phyloP scores from a whole-genome alignment of 164 flowering plant species.

The Houttuynia cordata region DNA sequence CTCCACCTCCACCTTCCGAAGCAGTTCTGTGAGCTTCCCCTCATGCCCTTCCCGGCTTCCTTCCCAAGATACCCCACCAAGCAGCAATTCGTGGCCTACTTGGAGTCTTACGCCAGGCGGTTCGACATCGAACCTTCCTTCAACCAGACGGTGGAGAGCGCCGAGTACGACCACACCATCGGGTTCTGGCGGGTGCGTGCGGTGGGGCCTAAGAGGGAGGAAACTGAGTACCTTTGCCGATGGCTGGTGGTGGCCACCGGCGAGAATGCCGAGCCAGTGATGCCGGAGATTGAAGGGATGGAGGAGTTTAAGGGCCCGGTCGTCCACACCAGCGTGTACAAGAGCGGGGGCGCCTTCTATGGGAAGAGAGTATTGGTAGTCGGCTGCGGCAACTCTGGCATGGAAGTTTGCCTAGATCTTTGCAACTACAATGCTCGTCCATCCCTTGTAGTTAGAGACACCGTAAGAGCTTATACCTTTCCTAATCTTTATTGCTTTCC shows the following conservation, averaged over 20 bases:
- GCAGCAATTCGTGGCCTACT: slow-evolving; percentile 53
- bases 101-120: slow-evolving; percentile 28
- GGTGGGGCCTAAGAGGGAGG: slow-evolving; percentile 13
- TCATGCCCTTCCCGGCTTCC: slow-evolving; percentile 48
- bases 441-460: slow-evolving; percentile 63
- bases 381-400: slow-evolving; percentile 96
- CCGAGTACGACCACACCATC: slow-evolving; percentile 32
- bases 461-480: slow-evolving; percentile 31
- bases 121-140: slow-evolving; percentile 41
- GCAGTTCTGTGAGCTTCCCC: slow-evolving; percentile 64
- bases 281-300: slow-evolving; percentile 56
- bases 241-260: slow-evolving; percentile 93
- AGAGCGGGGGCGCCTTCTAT: slow-evolving; percentile 36
- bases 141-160: slow-evolving; percentile 36
- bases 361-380: slow-evolving; percentile 71
- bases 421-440: slow-evolving; percentile 64
- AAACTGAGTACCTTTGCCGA: slow-evolving; percentile 40
- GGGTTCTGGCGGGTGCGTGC: slow-evolving; percentile 52
- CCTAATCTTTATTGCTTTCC: neutral
- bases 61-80: slow-evolving; percentile 67
- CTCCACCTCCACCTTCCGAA: slow-evolving; percentile 74
- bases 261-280: slow-evolving; percentile 80
- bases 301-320: slow-evolving; percentile 47
- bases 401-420: slow-evolving; percentile 93
- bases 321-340: slow-evolving; percentile 59